Percentiles rank a stretch among this genome's conserved stretches.
These are phyloP conservation scores for Pholiota microspora DNA, from an alignment of 768 basidiomycete genomes.

Conservation along the genomic window DNA sequence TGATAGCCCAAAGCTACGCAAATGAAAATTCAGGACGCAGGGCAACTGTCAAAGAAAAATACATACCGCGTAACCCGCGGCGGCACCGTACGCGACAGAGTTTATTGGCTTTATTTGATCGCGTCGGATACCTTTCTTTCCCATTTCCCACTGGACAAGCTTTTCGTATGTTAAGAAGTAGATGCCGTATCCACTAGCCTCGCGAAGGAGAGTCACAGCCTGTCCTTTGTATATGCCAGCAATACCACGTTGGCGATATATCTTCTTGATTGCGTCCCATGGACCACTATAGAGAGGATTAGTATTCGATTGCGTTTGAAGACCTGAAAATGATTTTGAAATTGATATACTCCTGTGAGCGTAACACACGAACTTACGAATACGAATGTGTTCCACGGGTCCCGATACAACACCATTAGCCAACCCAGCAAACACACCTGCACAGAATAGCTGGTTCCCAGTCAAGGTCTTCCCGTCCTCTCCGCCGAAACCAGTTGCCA, in stretches of 20 bases:
- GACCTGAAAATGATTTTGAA: constrained; percentile 42
- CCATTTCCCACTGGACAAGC: constrained; percentile 84
- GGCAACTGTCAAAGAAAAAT: neutral
- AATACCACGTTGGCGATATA: constrained; percentile 72
- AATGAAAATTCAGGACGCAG: constrained; percentile 5
- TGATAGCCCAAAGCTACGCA: constrained; percentile 79
- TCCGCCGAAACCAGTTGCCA: constrained; percentile 57
- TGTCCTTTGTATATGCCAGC: constrained; percentile 93
- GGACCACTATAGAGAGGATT: constrained; percentile 83
- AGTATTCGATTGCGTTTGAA: constrained; percentile 85
- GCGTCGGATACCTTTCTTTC: constrained; percentile 63
- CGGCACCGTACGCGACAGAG: constrained; percentile 84
- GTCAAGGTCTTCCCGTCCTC: constrained; percentile 60
- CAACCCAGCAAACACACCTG: constrained; percentile 85
- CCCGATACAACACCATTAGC: constrained; percentile 93
- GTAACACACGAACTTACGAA: constrained; percentile 52
- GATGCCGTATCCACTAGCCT: constrained; percentile 77
- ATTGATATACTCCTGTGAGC: constrained; percentile 2
- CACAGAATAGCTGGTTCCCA: constrained; percentile 62
- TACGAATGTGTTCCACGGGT: constrained; percentile 97
- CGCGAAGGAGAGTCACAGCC: constrained; percentile 80
- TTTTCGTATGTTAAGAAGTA: constrained; percentile 96
- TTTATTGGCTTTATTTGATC: constrained; percentile 78
- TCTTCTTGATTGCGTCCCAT: constrained; percentile 84
- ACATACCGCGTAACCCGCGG: constrained; percentile 88